Evolutionary conservation across 1,284 basidiomycete genomes (phyloP).

Genomic region (Leccinum angustisporum): DNA sequence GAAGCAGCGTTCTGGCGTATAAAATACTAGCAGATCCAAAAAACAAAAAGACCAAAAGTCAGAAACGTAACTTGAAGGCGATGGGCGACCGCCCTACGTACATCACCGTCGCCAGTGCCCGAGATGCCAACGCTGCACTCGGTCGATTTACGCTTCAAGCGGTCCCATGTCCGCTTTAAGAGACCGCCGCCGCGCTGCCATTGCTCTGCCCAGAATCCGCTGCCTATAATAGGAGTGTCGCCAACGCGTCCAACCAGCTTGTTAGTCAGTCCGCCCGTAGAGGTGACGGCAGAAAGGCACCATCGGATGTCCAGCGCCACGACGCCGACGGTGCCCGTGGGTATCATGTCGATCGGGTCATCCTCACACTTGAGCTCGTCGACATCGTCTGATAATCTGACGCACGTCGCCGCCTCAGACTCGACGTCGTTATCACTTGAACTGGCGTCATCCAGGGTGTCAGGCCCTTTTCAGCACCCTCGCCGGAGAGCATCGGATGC

Average conservation of each 20-base stretch:
- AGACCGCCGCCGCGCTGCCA: slow-evolving; percentile 50
- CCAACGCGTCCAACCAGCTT: slow-evolving; percentile 80
- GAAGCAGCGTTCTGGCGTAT: slow-evolving; percentile 68
- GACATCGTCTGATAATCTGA: slow-evolving; percentile 11
- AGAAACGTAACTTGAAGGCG: background rate
- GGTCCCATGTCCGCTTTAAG: slow-evolving; percentile 41
- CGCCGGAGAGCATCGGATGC: slow-evolving; percentile 72
- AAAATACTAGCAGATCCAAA: slow-evolving; percentile 58
- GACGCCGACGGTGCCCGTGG: slow-evolving; percentile 80
- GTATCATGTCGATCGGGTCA: slow-evolving; percentile 54
- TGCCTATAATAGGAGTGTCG: slow-evolving; percentile 76
- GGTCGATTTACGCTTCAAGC: slow-evolving; percentile 37
- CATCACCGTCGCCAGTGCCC: slow-evolving; percentile 83
- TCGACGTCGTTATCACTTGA: background rate
- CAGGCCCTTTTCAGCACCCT: slow-evolving; percentile 51
- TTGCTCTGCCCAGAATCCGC: slow-evolving; percentile 81
- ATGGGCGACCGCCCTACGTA: slow-evolving; percentile 48
- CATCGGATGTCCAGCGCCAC: slow-evolving; percentile 75
- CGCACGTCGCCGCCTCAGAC: slow-evolving; percentile 14
- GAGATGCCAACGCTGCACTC: slow-evolving; percentile 69
- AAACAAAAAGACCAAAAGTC: background rate
- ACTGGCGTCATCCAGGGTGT: slow-evolving; percentile 2
- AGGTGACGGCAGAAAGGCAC: slow-evolving; percentile 71
- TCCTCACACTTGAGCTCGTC: slow-evolving; percentile 11
- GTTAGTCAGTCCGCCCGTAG: slow-evolving; percentile 81